These are phyloP conservation scores for Cystoisospora suis DNA, from an alignment of 169 alveolate genomes.

Conservation along the genomic window DNA sequence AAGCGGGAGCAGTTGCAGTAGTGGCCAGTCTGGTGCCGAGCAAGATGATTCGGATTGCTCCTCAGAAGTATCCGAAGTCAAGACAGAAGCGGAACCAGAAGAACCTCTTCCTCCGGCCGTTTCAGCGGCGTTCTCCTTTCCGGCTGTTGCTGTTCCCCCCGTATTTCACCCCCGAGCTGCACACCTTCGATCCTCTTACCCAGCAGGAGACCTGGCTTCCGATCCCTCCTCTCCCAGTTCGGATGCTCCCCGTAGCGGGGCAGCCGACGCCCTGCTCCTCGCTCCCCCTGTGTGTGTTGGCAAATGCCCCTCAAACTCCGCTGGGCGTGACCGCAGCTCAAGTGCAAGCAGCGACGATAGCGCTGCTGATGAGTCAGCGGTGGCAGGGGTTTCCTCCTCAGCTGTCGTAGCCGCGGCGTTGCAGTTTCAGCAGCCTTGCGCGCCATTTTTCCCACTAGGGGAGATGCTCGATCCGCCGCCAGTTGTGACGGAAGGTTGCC, in stretches of 20 bases:
- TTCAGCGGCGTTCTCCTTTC: slow-evolving; percentile 6
- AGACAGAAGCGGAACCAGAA: not conserved
- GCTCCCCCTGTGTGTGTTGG: no score
- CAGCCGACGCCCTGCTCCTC: not conserved
- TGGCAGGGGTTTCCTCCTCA: no score
- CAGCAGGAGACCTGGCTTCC: not conserved
- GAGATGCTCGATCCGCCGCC: not conserved
- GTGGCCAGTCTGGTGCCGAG: not conserved
- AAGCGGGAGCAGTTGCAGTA: not conserved
- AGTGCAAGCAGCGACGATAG: no score
- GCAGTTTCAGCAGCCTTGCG: slow-evolving; percentile 10
- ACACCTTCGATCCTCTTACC: no score
- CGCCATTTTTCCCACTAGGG: slow-evolving; percentile 17
- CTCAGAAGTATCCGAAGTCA: not conserved
- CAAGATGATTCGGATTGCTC: not conserved
- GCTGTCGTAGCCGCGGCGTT: slow-evolving; percentile 2
- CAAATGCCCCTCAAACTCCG: no score
- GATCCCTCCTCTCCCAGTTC: not conserved
- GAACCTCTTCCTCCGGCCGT: not conserved
- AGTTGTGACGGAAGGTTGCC: no score
- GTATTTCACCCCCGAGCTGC: slow-evolving; percentile 19
- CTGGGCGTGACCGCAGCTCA: no score
- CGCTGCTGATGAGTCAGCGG: no score
- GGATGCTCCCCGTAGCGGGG: not conserved
- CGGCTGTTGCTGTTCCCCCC: not conserved